These are phyloP conservation scores for Hanseniaspora gamundiae DNA, from an alignment of 1,139 yeast species.

Conservation along the genomic window DNA sequence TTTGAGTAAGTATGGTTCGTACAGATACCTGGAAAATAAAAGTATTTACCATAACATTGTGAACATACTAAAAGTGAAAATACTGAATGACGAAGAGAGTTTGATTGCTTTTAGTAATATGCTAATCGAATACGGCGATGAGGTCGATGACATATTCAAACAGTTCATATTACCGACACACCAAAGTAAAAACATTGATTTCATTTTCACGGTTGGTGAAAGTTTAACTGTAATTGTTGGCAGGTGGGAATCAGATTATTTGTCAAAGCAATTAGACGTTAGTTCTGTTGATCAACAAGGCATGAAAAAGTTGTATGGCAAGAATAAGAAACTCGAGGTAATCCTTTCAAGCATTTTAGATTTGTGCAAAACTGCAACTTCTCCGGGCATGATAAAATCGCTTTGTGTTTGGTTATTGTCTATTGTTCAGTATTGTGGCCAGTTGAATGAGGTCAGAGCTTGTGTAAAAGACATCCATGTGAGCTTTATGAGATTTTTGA, in stretches of 20 bases:
- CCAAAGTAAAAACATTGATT: slow-evolving; percentile 65
- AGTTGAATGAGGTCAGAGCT: slow-evolving; percentile 28
- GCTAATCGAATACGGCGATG: not conserved
- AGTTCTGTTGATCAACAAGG: slow-evolving; percentile 5
- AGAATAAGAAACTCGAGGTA: slow-evolving; percentile 8
- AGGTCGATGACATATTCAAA: not conserved
- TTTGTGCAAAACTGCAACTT: slow-evolving; percentile 43
- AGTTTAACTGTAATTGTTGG: slow-evolving; percentile 59
- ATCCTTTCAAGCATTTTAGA: slow-evolving; percentile 38
- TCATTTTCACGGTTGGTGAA: slow-evolving; percentile 72
- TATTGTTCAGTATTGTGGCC: slow-evolving; percentile 60
- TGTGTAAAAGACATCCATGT: slow-evolving; percentile 42
- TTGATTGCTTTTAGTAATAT: slow-evolving; percentile 17
- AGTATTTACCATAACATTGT: slow-evolving; percentile 10
- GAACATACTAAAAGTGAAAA: slow-evolving; percentile 30
- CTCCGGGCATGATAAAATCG: slow-evolving; percentile 63
- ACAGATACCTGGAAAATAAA: not conserved
- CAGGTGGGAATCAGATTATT: slow-evolving; percentile 62
- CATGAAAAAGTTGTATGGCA: not conserved
- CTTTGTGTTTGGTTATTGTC: slow-evolving; percentile 83
- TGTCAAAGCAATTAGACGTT: slow-evolving; percentile 42
- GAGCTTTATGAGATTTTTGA: slow-evolving; percentile 61
- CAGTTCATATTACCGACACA: not conserved
- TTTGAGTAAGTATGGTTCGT: slow-evolving; percentile 6
- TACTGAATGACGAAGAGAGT: slow-evolving; percentile 52